A percentile compares a stretch with the other conserved stretches of the same genome.
Conservation (phyloP, 2,329 filamentous ascomycete species). For the Helminthosporium solani region DNA sequence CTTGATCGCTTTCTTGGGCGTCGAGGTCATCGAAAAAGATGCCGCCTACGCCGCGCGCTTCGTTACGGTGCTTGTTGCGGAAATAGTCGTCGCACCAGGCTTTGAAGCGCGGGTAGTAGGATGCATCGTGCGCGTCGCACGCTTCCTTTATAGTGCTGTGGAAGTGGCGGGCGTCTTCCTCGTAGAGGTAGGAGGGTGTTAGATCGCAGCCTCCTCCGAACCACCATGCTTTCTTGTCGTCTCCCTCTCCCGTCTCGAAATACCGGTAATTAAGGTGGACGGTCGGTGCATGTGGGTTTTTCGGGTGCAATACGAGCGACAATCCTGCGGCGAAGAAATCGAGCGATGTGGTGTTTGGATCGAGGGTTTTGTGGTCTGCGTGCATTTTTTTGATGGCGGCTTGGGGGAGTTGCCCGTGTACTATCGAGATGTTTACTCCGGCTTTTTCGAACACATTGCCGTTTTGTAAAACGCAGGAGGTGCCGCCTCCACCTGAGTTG, state of each 20-base stretch:
- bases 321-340: slow-evolving; percentile 95
- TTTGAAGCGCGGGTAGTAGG: slow-evolving; percentile 93
- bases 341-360: slow-evolving; percentile 73
- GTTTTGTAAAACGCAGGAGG: slow-evolving; percentile 92
- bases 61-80: slow-evolving; percentile 84
- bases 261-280: slow-evolving; percentile 99
- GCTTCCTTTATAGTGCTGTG: slow-evolving; percentile 89
- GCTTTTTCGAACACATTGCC: slow-evolving; percentile 98
- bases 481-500: slow-evolving; percentile 85
- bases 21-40: slow-evolving; percentile 99
- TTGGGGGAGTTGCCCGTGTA: slow-evolving; percentile 87
- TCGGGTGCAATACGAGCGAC: slow-evolving; percentile 88
- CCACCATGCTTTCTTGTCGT: slow-evolving; percentile 88
- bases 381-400: slow-evolving; percentile 81
- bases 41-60: slow-evolving; percentile 84
- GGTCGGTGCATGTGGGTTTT: slow-evolving; percentile 95
- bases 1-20: slow-evolving; percentile 78
- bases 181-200: slow-evolving; percentile 91
- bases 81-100: slow-evolving; percentile 99
- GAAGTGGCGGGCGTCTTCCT: slow-evolving; percentile 96
- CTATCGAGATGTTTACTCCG: slow-evolving; percentile 90
- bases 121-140: slow-evolving; percentile 89
- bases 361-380: slow-evolving; percentile 89
- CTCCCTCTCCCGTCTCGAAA: slow-evolving; percentile 90
- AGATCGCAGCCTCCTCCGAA: slow-evolving; percentile 94